Evolutionary conservation across 2,329 filamentous ascomycete genomes (phyloP).

Genomic region (Cladosporium sp.): DNA sequence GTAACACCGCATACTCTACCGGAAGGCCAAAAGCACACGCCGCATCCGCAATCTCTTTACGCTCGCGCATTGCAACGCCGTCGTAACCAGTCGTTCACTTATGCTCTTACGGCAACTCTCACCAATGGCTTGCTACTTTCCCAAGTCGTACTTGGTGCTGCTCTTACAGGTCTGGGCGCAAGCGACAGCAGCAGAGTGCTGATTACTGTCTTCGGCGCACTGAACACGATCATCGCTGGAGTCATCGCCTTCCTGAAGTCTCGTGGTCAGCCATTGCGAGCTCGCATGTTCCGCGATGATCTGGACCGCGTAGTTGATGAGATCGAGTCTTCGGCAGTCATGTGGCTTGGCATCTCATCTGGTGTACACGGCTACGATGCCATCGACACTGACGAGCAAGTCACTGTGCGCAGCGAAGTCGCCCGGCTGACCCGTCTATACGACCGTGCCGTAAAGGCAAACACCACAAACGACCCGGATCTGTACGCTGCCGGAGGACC

Average conservation of each 20-base stretch:
- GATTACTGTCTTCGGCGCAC: slow-evolving; percentile 43
- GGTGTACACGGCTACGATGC: slow-evolving; percentile 48
- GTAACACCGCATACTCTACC: slow-evolving; percentile 34
- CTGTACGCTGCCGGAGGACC: slow-evolving; percentile 38
- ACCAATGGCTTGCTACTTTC: slow-evolving; percentile 41
- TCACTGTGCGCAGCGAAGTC: slow-evolving; percentile 44
- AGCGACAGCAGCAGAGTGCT: slow-evolving; percentile 37
- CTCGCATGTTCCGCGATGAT: slow-evolving; percentile 44
- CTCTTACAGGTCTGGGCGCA: slow-evolving; percentile 42
- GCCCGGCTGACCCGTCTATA: slow-evolving; percentile 40
- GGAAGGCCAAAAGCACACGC: slow-evolving; percentile 24
- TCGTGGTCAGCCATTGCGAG: slow-evolving; percentile 43
- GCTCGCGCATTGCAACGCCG: slow-evolving; percentile 37
- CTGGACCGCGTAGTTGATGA: slow-evolving; percentile 43
- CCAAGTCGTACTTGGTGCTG: slow-evolving; percentile 43
- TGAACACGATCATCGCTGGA: slow-evolving; percentile 45
- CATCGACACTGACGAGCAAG: slow-evolving; percentile 45
- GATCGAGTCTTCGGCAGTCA: slow-evolving; percentile 44
- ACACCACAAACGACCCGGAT: slow-evolving; percentile 43
- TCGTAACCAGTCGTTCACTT: slow-evolving; percentile 36
- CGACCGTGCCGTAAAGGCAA: slow-evolving; percentile 40
- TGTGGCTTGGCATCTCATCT: slow-evolving; percentile 47
- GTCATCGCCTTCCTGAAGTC: slow-evolving; percentile 43
- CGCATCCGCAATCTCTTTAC: slow-evolving; percentile 38
- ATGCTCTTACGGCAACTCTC: slow-evolving; percentile 39